These are phyloP conservation scores for Graphilbum ipis-grandicollis DNA, from an alignment of 2,329 filamentous ascomycete species.

Conservation along the genomic window DNA sequence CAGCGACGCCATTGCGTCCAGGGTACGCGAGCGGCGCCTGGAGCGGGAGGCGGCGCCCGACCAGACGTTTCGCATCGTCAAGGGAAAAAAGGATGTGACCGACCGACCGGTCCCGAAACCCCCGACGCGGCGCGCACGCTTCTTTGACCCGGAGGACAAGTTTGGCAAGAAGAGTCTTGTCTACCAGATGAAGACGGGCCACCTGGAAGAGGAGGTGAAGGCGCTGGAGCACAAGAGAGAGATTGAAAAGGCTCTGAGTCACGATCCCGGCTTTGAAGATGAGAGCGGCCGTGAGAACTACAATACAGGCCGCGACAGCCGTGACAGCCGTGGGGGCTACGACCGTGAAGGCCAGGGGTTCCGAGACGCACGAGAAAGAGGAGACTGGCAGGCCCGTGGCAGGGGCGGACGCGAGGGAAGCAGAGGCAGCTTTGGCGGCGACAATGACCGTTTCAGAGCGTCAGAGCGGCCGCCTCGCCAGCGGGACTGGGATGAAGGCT, in stretches of 20 bases:
- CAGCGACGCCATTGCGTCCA: constrained; percentile 7
- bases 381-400: background rate
- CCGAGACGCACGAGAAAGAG: too few species aligned
- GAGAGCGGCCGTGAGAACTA: background rate
- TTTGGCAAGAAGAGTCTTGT: constrained; percentile 41
- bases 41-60: constrained; percentile 11
- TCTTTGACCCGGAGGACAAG: constrained; percentile 27
- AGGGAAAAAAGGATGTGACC: constrained; percentile 35
- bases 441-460: background rate
- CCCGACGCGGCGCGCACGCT: constrained; percentile 31
- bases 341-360: background rate
- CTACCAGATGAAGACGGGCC: constrained; percentile 32
- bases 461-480: too few species aligned
- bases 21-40: constrained; percentile 14
- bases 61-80: constrained; percentile 20
- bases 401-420: background rate
- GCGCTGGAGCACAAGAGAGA: constrained; percentile 1
- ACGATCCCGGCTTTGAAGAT: too few species aligned
- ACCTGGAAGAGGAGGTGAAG: constrained; percentile 17
- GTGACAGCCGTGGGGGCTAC: too few species aligned
- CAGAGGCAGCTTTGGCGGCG: background rate
- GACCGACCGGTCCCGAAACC: constrained; percentile 20
- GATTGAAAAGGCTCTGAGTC: too few species aligned
- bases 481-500: too few species aligned
- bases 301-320: background rate